These are phyloP conservation scores for Skeletonema potamos DNA, from an alignment of 108 stramenopile genomes.

Conservation along the genomic window DNA sequence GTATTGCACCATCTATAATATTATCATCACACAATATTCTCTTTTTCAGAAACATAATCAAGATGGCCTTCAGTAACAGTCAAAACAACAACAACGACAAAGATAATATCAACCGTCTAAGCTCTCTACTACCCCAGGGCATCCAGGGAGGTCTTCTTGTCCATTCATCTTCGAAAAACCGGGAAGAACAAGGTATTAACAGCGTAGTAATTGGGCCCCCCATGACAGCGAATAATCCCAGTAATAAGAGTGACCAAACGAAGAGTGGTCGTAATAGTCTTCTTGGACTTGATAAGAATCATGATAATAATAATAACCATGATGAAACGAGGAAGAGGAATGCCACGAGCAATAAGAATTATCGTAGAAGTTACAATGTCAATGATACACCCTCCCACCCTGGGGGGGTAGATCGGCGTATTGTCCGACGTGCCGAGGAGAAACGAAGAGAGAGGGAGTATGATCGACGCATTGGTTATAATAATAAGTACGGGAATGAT, in stretches of 20 bases:
- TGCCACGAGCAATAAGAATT: conserved; percentile 24
- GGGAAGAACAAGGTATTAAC: background rate
- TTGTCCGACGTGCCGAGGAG: conserved; percentile 38
- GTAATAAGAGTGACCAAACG: background rate
- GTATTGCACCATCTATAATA: too few species aligned
- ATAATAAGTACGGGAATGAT: background rate
- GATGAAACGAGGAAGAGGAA: too few species aligned
- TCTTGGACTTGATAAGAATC: conserved; percentile 23
- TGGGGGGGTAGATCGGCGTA: conserved; percentile 62
- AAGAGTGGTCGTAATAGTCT: too few species aligned
- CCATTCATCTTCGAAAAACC: background rate
- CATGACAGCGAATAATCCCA: too few species aligned
- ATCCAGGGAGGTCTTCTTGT: conserved; percentile 54
- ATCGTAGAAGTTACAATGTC: conserved; percentile 22
- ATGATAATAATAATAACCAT: too few species aligned
- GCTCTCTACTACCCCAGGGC: conserved; percentile 63
- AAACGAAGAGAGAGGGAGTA: conserved; percentile 34
- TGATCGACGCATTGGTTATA: conserved; percentile 22
- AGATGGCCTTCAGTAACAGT: too few species aligned
- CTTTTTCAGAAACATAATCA: too few species aligned
- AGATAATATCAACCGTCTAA: conserved; percentile 43
- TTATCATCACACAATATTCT: too few species aligned
- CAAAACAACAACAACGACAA: conserved; percentile 19
- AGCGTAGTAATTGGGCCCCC: too few species aligned
- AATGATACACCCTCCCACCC: conserved; percentile 76